A percentile compares a stretch with the other conserved stretches of the same genome.
phyloP scores from a whole-genome alignment of 208 protist species.

The Acanthamoeba culbertsoni region DNA sequence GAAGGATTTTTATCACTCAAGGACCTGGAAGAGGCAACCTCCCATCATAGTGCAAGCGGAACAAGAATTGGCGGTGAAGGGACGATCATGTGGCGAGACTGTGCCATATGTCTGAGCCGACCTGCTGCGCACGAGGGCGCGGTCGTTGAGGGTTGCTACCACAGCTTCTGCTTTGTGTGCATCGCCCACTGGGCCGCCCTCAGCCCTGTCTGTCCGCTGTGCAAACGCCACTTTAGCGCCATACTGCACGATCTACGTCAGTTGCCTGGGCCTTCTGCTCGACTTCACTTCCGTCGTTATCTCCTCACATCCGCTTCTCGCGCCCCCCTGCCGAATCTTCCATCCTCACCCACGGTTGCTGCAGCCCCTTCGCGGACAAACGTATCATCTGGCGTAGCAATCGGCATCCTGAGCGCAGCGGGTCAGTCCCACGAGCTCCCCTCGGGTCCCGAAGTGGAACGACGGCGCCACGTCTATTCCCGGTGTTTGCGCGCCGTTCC shows the following conservation, averaged over 20 bases:
- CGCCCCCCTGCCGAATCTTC: background rate
- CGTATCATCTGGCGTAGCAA: background rate
- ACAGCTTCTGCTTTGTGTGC: slow-evolving; percentile 60
- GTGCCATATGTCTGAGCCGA: background rate
- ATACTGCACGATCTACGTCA: slow-evolving; percentile 28
- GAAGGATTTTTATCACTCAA: background rate
- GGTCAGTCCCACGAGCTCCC: background rate
- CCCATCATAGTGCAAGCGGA: background rate
- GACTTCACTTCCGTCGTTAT: background rate
- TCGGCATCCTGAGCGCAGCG: background rate
- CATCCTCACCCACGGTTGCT: background rate
- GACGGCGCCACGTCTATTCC: background rate
- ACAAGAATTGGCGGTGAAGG: background rate
- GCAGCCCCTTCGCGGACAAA: background rate
- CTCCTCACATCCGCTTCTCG: background rate
- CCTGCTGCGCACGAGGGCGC: background rate
- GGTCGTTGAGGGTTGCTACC: slow-evolving; percentile 49
- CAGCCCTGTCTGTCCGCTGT: slow-evolving; percentile 45
- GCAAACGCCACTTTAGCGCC: slow-evolving; percentile 20
- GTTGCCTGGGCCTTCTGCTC: background rate
- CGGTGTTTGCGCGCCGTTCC: background rate
- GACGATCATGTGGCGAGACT: background rate
- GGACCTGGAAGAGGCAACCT: background rate
- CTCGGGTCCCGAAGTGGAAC: background rate
- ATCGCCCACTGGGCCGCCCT: slow-evolving; percentile 28